Conservation (phyloP, 1,139 yeast species). For the Zygoascus meyerae region DNA sequence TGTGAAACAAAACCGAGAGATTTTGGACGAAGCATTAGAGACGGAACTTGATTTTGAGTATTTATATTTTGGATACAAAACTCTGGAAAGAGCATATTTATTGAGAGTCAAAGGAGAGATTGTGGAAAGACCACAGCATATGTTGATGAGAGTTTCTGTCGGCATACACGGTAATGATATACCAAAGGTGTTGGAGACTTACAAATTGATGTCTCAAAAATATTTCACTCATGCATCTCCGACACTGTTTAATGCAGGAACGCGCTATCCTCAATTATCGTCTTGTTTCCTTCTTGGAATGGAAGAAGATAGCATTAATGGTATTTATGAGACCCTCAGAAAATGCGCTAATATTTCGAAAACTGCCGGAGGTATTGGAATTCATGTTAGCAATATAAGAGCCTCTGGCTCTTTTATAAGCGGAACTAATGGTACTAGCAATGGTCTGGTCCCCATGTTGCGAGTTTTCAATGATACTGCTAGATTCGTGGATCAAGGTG, state of each 20-base stretch:
- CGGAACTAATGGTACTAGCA: slow-evolving; percentile 70
- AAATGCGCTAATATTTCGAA: slow-evolving; percentile 74
- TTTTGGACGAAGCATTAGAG: slow-evolving; percentile 57
- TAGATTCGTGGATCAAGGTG: slow-evolving; percentile 85
- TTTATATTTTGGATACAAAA: slow-evolving; percentile 70
- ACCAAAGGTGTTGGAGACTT: slow-evolving; percentile 58
- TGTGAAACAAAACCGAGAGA: slow-evolving; percentile 48
- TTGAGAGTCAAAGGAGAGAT: slow-evolving; percentile 52
- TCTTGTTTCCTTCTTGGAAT: slow-evolving; percentile 76
- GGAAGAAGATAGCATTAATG: slow-evolving; percentile 77
- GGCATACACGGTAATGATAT: slow-evolving; percentile 71
- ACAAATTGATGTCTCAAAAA: slow-evolving; percentile 67
- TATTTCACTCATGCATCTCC: slow-evolving; percentile 80
- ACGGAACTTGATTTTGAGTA: slow-evolving; percentile 61
- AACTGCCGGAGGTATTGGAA: slow-evolving; percentile 80
- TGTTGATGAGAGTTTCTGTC: slow-evolving; percentile 72
- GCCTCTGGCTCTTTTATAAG: slow-evolving; percentile 68
- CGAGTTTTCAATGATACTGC: slow-evolving; percentile 80
- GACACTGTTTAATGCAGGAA: slow-evolving; percentile 75
- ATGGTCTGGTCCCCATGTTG: slow-evolving; percentile 77
- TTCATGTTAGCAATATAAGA: slow-evolving; percentile 70
- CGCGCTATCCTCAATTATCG: slow-evolving; percentile 67
- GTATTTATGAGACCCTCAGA: slow-evolving; percentile 70
- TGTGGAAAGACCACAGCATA: slow-evolving; percentile 76
- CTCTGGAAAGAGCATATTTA: slow-evolving; percentile 66